phyloP scores from a whole-genome alignment of 1,284 basidiomycete genomes.

The Chalciporus piperatoides region DNA sequence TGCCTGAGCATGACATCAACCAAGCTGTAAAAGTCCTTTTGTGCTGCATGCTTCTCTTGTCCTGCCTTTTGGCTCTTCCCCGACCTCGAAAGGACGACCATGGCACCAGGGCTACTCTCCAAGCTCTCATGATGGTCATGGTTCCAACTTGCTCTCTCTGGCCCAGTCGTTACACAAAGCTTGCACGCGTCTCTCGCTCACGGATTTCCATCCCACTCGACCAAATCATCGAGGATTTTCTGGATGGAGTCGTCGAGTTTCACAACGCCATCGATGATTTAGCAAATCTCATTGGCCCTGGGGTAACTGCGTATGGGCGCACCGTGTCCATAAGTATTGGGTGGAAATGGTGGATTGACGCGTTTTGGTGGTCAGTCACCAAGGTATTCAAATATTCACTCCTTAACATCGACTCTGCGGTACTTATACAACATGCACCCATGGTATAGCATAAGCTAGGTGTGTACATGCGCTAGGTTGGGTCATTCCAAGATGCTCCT shows the following conservation, averaged over 20 bases:
- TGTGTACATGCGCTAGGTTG: constrained; percentile 18
- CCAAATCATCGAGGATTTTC: constrained; percentile 26
- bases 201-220: constrained; percentile 25
- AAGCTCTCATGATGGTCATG: constrained; percentile 33
- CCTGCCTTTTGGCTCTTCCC: constrained; percentile 5
- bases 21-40: neutral
- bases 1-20: neutral
- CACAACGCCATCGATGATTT: constrained; percentile 30
- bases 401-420: neutral
- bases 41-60: constrained; percentile 10
- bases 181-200: constrained; percentile 21
- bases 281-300: constrained; percentile 24
- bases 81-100: constrained; percentile 11
- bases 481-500: neutral
- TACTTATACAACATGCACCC: neutral
- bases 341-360: constrained; percentile 30
- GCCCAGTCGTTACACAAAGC: constrained; percentile 32
- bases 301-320: constrained; percentile 16
- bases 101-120: constrained; percentile 27
- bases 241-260: constrained; percentile 32
- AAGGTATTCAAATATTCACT: constrained; percentile 22
- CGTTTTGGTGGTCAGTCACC: constrained; percentile 23
- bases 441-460: constrained; percentile 19
- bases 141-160: constrained; percentile 36
- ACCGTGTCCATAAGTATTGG: constrained; percentile 24